Evolutionary conservation across 2,329 filamentous ascomycete species (phyloP).

Genomic region (Fusarium oligoseptatum): DNA sequence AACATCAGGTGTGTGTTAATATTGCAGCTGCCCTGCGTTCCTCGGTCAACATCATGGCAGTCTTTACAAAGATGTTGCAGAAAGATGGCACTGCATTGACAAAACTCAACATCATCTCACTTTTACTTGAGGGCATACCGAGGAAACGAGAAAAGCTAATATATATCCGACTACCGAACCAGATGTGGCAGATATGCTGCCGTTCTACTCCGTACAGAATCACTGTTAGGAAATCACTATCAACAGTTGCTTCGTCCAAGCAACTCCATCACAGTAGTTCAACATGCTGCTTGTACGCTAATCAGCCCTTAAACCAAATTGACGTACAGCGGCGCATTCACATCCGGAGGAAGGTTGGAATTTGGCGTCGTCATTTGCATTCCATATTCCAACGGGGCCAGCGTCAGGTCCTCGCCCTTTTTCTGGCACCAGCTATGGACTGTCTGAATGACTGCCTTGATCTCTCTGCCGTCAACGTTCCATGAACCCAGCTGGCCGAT

Average conservation of each 20-base stretch:
- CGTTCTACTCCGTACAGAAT: background rate
- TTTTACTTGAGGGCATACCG: background rate
- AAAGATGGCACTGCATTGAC: no score
- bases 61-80: no score
- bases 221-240: background rate
- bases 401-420: constrained; percentile 58
- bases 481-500: constrained; percentile 55
- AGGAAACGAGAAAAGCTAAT: background rate
- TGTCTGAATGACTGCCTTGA: constrained; percentile 63
- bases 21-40: no score
- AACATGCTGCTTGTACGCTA: no score
- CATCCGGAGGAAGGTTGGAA: no score
- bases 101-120: no score
- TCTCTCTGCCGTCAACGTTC: constrained; percentile 61
- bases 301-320: background rate
- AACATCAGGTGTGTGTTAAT: no score
- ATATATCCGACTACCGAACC: background rate
- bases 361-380: constrained; percentile 50
- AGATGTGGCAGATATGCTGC: background rate
- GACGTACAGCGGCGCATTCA: constrained; percentile 46
- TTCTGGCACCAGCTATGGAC: constrained; percentile 59
- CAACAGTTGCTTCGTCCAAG: background rate
- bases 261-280: background rate
- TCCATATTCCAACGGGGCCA: constrained; percentile 58
- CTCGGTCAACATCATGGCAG: no score